Evolutionary conservation across 768 basidiomycete species (phyloP).

Genomic region (Lactarius deliciosus): DNA sequence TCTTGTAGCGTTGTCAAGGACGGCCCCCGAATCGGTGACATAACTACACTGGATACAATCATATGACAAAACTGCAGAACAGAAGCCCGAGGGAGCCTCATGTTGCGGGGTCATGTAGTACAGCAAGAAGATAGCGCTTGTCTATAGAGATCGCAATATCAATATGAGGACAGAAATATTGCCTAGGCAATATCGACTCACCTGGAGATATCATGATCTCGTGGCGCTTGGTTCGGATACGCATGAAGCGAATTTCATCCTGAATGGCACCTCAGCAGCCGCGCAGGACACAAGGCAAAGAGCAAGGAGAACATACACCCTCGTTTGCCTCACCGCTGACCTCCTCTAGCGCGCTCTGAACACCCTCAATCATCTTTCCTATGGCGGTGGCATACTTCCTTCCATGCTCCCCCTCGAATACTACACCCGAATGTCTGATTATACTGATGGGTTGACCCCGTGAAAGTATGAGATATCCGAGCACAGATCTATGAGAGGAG

Average conservation of each 20-base stretch:
- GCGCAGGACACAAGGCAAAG: background rate
- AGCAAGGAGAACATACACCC: slow-evolving; percentile 44
- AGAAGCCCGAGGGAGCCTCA: slow-evolving; percentile 4
- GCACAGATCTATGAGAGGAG: slow-evolving; percentile 78
- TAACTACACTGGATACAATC: slow-evolving; percentile 2
- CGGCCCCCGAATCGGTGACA: background rate
- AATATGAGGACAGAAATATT: slow-evolving; percentile 3
- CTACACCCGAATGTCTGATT: slow-evolving; percentile 79
- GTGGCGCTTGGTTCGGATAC: slow-evolving; percentile 88
- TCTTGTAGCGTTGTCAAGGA: slow-evolving; percentile 9
- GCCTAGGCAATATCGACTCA: slow-evolving; percentile 38
- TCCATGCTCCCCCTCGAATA: slow-evolving; percentile 85
- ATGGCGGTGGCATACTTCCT: slow-evolving; percentile 71
- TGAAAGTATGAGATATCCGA: slow-evolving; percentile 83
- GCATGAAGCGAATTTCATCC: slow-evolving; percentile 87
- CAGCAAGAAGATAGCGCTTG: slow-evolving; percentile 76
- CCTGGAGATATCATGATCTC: slow-evolving; percentile 95
- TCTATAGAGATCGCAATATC: slow-evolving; percentile 43
- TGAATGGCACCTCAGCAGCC: slow-evolving; percentile 34
- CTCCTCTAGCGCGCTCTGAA: slow-evolving; percentile 77
- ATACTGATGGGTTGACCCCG: slow-evolving; percentile 72
- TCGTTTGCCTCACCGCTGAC: slow-evolving; percentile 64
- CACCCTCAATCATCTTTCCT: slow-evolving; percentile 72
- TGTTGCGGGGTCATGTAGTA: slow-evolving; percentile 67
- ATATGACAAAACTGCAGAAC: slow-evolving; percentile 1